phyloP scores from a whole-genome alignment of 1,284 basidiomycete species.

The Marasmius sp. region DNA sequence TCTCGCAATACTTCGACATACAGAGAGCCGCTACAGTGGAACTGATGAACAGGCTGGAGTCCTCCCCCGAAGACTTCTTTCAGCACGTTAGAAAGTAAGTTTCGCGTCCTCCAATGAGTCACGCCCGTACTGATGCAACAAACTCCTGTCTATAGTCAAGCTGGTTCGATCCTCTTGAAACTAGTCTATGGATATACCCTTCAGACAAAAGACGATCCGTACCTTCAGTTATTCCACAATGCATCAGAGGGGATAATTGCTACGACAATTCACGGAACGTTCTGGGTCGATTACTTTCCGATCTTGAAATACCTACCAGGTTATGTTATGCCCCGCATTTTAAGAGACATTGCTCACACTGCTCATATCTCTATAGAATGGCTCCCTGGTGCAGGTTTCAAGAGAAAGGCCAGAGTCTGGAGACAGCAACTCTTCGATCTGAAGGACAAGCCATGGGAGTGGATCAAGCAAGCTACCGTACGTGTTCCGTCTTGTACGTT shows the following conservation, averaged over 20 bases:
- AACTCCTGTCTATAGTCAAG: not conserved
- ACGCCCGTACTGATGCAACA: too few relatives aligned
- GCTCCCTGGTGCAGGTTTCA: not conserved
- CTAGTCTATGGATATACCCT: not conserved
- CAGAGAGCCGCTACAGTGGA: not conserved
- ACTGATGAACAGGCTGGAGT: not conserved
- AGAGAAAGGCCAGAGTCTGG: too few relatives aligned
- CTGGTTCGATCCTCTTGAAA: not conserved
- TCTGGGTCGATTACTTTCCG: not conserved
- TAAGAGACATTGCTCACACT: too few relatives aligned
- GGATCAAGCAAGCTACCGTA: too few relatives aligned
- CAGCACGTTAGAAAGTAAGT: not conserved
- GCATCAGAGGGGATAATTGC: not conserved
- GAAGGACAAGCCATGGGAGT: too few relatives aligned
- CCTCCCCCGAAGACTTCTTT: not conserved
- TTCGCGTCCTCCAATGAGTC: not conserved
- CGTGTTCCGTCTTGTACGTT: too few relatives aligned
- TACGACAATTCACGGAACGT: not conserved
- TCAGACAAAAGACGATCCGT: not conserved
- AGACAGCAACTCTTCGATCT: too few relatives aligned
- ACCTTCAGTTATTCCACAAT: not conserved
- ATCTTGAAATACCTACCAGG: not conserved
- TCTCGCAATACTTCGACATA: not conserved
- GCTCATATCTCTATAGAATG: not conserved
- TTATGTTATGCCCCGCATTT: not conserved